Base-by-base conservation (phyloP, 2,329 filamentous ascomycete species). In the Microcyclosporella mali region DNA sequence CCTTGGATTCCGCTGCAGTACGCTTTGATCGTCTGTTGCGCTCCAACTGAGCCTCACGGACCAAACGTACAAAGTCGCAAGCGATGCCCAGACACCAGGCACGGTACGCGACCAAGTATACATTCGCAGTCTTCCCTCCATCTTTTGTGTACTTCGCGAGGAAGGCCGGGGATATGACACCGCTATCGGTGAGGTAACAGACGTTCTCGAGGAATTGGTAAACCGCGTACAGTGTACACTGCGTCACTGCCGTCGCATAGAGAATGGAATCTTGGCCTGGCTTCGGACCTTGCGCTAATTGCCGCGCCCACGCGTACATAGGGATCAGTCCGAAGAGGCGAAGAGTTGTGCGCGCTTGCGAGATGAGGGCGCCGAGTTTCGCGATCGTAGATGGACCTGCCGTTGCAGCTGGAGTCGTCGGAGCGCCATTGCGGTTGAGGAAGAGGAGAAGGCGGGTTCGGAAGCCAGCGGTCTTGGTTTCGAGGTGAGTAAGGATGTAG, bases 161-260 rank as follows among this genome's bases (percentile, higher is more conserved):
- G 46, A 66, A 50, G 3, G 55, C 43, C 8, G 54, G 48, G 4
- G 65, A 56, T 3, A 70, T 50, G 32, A 69, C 59, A 41, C 64
- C 65, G 43, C 60, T 59, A 50, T 71, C 68, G 4, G 66, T 65
- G 18, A 71, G 61, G 9, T 70, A 56, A 6, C 55, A 66, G 11
- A 70, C 53, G 56, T 70, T 71, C 56, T 71, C 68, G 8, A 70
- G 56, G 6, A 60, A 59, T 46, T 71, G 68, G 61, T 67, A 71
- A 37, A 58, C 57, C 37, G 67, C 60, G 60, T 71, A 71, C 39
- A 66, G 60, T 37, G 58, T 56, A 35, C 66, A 66, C 45, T 70
- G 68, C 45, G 66, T 55, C 8, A 66, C 46, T 4, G 66, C 62
- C 7, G 68, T 68, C 17, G 62, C 54, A 50, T 70, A 68, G 33